phyloP scores from a whole-genome alignment of 2,329 filamentous ascomycete species.

The Colletotrichum tamarilloi region DNA sequence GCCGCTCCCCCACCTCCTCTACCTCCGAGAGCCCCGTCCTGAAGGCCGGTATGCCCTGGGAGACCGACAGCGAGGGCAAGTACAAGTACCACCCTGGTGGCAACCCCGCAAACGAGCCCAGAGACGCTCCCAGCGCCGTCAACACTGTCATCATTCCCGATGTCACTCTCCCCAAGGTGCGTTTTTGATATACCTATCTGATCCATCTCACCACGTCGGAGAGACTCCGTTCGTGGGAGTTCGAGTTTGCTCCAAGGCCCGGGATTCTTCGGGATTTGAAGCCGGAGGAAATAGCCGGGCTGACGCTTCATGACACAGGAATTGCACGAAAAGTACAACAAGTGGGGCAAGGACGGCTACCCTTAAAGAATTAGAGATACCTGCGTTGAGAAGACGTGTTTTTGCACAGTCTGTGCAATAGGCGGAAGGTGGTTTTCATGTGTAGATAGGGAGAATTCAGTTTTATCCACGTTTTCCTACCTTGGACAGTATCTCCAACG shows the following conservation, averaged over 20 bases:
- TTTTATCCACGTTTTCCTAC: slow-evolving; percentile 12
- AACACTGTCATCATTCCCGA: slow-evolving; percentile 95
- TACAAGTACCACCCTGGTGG: slow-evolving; percentile 88
- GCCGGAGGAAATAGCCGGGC: not conserved
- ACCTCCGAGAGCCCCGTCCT: slow-evolving; percentile 86
- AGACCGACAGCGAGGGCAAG: slow-evolving; percentile 72
- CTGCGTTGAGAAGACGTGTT: slow-evolving; percentile 16
- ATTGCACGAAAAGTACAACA: slow-evolving; percentile 98
- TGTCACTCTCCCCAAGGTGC: slow-evolving; percentile 90
- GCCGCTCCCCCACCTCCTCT: slow-evolving; percentile 84
- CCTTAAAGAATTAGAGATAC: slow-evolving; percentile 52
- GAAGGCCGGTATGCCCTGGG: slow-evolving; percentile 89
- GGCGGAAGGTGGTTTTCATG: slow-evolving; percentile 26
- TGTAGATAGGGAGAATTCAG: slow-evolving; percentile 37
- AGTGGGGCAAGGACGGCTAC: slow-evolving; percentile 98
- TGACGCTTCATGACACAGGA: slow-evolving; percentile 61
- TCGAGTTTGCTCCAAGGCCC: not conserved
- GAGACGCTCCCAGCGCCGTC: slow-evolving; percentile 93
- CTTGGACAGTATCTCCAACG: not conserved
- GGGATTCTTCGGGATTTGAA: not conserved
- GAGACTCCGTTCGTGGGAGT: not conserved
- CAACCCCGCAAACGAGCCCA: slow-evolving; percentile 78
- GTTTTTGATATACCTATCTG: slow-evolving; percentile 39
- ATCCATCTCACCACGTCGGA: not conserved
- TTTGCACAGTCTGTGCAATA: slow-evolving; percentile 15